Evolutionary conservation across 2,329 filamentous ascomycete genomes (phyloP).

Genomic region (Fusarium ambrosium): DNA sequence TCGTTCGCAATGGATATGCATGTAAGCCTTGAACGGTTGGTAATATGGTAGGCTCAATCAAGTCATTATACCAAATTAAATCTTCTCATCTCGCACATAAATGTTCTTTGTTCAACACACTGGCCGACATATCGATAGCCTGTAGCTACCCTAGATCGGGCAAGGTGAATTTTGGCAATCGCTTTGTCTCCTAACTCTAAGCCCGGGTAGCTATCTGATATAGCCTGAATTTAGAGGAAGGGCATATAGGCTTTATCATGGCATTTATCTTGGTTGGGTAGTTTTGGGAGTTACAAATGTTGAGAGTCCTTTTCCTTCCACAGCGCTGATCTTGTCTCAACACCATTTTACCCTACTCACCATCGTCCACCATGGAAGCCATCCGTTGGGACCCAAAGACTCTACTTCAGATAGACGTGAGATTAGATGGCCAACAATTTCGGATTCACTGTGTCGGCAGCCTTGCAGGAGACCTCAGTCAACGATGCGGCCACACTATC

Average conservation of each 20-base stretch:
- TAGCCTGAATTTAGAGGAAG: neutral
- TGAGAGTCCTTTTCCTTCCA: neutral
- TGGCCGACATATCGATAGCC: neutral
- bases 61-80: neutral
- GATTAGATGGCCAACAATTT: no score
- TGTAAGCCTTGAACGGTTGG: neutral
- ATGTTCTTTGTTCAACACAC: neutral
- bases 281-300: neutral
- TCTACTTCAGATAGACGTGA: neutral
- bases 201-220: neutral
- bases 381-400: neutral
- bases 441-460: neutral
- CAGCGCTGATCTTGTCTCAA: neutral
- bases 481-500: neutral
- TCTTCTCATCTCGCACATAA: neutral
- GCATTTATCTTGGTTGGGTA: neutral
- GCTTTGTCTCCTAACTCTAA: neutral
- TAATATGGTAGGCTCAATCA: neutral
- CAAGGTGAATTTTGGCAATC: neutral
- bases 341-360: neutral
- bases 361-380: neutral
- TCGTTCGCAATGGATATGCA: neutral
- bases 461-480: neutral
- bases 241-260: neutral
- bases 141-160: neutral